Percentiles rank a stretch among this genome's conserved stretches.
Conservation (phyloP, 2,329 filamentous ascomycete genomes). For the Arthrobotrys entomopaga region DNA sequence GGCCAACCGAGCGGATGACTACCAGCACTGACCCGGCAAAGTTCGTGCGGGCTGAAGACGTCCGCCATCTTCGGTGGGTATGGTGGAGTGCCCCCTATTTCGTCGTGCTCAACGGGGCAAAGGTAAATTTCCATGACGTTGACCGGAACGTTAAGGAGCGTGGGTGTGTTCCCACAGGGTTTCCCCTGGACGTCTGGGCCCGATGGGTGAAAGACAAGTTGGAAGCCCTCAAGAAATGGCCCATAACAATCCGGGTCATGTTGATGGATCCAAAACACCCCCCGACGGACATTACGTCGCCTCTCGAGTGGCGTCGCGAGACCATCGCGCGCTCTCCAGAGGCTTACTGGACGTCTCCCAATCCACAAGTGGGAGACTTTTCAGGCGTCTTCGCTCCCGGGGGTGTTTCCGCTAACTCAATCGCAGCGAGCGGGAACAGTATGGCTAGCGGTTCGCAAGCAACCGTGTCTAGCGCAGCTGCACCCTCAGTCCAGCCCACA, state of each 20-base stretch:
- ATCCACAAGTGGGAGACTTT: neutral
- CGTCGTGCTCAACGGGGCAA: conserved; percentile 15
- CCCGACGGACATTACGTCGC: conserved; percentile 14
- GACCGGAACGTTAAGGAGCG: conserved; percentile 5
- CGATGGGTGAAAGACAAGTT: conserved; percentile 26
- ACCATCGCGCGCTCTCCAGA: neutral
- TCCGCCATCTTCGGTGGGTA: conserved; percentile 27
- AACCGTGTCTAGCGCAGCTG: conserved; percentile 10
- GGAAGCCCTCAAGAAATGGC: conserved; percentile 11
- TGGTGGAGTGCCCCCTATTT: conserved; percentile 44
- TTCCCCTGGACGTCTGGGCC: conserved; percentile 7
- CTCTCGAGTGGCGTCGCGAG: conserved; percentile 13
- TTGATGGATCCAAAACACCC: conserved; percentile 13
- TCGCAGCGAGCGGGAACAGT: conserved; percentile 17
- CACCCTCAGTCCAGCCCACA: conserved; percentile 1
- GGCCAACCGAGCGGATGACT: conserved; percentile 32
- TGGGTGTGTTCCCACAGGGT: conserved; percentile 7
- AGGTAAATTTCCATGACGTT: conserved; percentile 47
- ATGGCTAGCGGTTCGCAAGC: conserved; percentile 20
- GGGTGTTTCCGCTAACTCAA: conserved; percentile 25
- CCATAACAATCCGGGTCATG: neutral
- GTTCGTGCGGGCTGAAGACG: conserved; percentile 19
- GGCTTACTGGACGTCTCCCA: conserved; percentile 2
- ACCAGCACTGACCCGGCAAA: conserved; percentile 27
- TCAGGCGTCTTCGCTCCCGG: neutral